Evolutionary conservation across 495 filamentous ascomycete species (phyloP).

Genomic region (Chaetomium tenue): DNA sequence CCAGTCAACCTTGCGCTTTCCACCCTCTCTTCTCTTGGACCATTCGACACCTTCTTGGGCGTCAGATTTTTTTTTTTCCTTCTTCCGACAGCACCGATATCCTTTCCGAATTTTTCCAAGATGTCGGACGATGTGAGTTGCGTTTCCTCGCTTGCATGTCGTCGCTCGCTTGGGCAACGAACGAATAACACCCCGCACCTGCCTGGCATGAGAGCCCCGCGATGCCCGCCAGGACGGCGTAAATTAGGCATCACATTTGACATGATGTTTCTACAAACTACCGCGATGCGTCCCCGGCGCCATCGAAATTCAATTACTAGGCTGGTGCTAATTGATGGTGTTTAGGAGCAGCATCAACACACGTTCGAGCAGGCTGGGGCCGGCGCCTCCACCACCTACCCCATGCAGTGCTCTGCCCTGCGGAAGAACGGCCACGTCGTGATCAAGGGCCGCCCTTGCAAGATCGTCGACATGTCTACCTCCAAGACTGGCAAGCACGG

Average conservation of each 20-base stretch:
- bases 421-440: conserved; percentile 97
- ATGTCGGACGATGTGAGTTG: conserved; percentile 53
- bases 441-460: conserved; percentile 98
- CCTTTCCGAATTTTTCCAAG: conserved; percentile 41
- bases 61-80: conserved; percentile 33
- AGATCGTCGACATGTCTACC: conserved; percentile 99
- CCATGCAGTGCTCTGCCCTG: conserved; percentile 99
- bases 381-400: conserved; percentile 88
- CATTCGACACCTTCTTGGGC: conserved; percentile 31
- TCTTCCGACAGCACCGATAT: conserved; percentile 31
- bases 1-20: conserved; percentile 28
- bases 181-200: conserved; percentile 37
- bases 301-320: background rate
- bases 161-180: conserved; percentile 22
- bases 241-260: background rate
- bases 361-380: conserved; percentile 73
- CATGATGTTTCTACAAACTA: background rate
- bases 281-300: background rate
- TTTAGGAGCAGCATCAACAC: conserved; percentile 79
- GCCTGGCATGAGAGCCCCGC: conserved; percentile 27
- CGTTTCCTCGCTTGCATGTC: conserved; percentile 4
- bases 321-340: conserved; percentile 17
- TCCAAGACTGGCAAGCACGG: conserved; percentile 99
- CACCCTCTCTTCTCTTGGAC: conserved; percentile 25
- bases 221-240: conserved; percentile 14